Percentiles rank a stretch among this genome's conserved stretches.
Evolutionary conservation across 805 yeast genomes (phyloP).

Genomic region (Saccharomycopsis synnaedendra): DNA sequence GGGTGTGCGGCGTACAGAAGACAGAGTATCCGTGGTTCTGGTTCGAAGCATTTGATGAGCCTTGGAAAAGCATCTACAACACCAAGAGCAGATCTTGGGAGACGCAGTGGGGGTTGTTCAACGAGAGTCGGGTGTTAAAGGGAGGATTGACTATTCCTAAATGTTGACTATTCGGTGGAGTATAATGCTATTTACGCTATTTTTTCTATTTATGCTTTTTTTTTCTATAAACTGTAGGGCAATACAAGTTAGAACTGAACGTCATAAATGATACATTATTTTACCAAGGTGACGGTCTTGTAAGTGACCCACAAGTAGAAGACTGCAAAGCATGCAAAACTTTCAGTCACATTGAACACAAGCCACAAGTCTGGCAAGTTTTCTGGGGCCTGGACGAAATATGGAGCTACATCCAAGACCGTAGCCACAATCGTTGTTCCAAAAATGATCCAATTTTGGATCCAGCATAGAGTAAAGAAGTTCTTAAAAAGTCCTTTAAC

Average conservation of each 20-base stretch:
- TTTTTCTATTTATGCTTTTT: slow-evolving; percentile 1
- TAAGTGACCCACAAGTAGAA: slow-evolving; percentile 80
- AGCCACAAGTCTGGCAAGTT: slow-evolving; percentile 81
- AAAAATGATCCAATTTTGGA: slow-evolving; percentile 41
- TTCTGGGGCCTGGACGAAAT: slow-evolving; percentile 36
- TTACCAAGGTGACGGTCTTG: slow-evolving; percentile 27
- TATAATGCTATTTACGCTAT: background rate
- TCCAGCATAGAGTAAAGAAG: slow-evolving; percentile 35
- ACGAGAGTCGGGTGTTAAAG: slow-evolving; percentile 35
- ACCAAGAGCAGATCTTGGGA: slow-evolving; percentile 40
- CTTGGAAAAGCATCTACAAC: slow-evolving; percentile 50
- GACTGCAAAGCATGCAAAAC: slow-evolving; percentile 62
- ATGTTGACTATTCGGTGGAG: background rate
- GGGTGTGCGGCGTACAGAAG: slow-evolving; percentile 36
- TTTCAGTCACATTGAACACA: slow-evolving; percentile 57
- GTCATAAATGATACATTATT: background rate
- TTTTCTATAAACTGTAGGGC: background rate
- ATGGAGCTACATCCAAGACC: slow-evolving; percentile 44
- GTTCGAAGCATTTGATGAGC: slow-evolving; percentile 65
- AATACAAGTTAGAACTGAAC: background rate
- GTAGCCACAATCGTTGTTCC: slow-evolving; percentile 42
- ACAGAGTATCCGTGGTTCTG: slow-evolving; percentile 39
- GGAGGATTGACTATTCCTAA: slow-evolving; percentile 21
- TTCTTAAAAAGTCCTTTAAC: slow-evolving; percentile 27
- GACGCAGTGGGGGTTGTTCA: slow-evolving; percentile 61